These are phyloP conservation scores for Vaccinium macrocarpon DNA, from an alignment of 148 eudicot genomes.

Conservation along the genomic window DNA sequence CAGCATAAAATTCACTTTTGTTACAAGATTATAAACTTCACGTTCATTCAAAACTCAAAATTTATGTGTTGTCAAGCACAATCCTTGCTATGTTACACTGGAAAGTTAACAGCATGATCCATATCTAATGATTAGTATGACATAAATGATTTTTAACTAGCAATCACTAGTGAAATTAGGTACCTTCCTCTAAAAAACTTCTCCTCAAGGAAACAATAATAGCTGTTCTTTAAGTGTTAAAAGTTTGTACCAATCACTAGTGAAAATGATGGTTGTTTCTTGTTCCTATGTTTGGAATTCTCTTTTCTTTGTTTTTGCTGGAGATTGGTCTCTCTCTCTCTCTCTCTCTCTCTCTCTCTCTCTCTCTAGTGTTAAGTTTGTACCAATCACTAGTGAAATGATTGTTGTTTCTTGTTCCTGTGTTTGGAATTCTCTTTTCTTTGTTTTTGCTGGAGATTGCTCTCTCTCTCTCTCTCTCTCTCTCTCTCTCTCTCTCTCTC, in stretches of 20 bases:
- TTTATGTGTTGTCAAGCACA: no score
- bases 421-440: background rate
- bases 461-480: background rate
- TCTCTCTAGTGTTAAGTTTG: no score
- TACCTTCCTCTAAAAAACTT: slow-evolving; percentile 5
- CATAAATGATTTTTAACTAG: background rate
- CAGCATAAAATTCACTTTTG: background rate
- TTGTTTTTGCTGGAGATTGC: background rate
- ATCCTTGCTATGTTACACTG: no score
- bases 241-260: no score
- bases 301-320: background rate
- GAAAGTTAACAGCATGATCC: no score
- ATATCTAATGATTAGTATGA: background rate
- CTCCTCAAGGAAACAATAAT: background rate
- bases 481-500: no score
- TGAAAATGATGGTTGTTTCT: background rate
- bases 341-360: no score
- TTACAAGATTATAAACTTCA: background rate
- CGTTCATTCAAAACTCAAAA: no score
- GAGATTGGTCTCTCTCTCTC: background rate
- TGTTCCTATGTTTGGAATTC: no score
- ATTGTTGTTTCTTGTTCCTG: background rate
- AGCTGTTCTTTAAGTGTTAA: no score
- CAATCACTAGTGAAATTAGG: background rate
- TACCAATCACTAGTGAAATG: background rate